Evolutionary conservation across 176 grass and related monocot species (phyloP).

Genomic region (Leersia perrieri): DNA sequence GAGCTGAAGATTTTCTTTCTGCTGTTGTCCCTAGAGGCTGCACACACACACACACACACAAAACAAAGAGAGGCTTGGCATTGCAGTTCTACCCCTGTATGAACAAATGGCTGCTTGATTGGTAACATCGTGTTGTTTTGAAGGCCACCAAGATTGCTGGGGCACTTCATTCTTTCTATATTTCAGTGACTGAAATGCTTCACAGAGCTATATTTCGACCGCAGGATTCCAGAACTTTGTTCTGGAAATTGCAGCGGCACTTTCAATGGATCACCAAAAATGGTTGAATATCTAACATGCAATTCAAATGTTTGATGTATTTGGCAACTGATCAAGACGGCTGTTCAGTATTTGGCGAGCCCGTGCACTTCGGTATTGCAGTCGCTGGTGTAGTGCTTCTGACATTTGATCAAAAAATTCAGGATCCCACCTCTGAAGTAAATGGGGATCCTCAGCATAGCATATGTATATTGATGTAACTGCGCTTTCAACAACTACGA

Average conservation of each 20-base stretch:
- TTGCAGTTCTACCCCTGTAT: not conserved
- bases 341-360: conserved; percentile 67
- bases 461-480: conserved; percentile 99
- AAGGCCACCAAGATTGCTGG: conserved; percentile 35
- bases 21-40: not conserved
- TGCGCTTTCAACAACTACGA: conserved; percentile 92
- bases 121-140: not conserved
- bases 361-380: conserved; percentile 83
- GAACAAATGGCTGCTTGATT: not conserved
- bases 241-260: conserved; percentile 10
- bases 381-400: conserved; percentile 68
- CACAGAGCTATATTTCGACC: conserved; percentile 23
- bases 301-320: conserved; percentile 55
- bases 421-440: conserved; percentile 94
- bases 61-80: not conserved
- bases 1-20: not conserved
- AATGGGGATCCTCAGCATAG: conserved; percentile 76
- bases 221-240: conserved; percentile 8
- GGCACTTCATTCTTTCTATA: conserved; percentile 28
- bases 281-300: not conserved
- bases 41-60: not conserved
- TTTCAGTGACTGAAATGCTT: not conserved
- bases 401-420: conserved; percentile 80
- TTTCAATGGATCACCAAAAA: conserved; percentile 22
- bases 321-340: conserved; percentile 64